Evolutionary conservation across 2,329 filamentous ascomycete species (phyloP).

Genomic region (Pseudogymnoascus sp.): DNA sequence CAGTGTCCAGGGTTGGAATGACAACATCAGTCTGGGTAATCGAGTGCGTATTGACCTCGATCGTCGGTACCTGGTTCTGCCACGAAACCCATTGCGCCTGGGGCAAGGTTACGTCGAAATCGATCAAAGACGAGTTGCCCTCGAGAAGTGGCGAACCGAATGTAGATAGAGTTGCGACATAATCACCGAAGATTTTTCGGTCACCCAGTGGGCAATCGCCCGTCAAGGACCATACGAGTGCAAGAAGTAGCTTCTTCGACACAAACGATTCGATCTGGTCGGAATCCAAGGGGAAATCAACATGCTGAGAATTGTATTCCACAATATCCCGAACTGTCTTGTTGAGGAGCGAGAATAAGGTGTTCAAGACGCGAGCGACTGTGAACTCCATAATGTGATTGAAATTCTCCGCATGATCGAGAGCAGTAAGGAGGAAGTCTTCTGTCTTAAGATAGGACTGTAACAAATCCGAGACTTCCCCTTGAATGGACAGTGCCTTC

Average conservation of each 20-base stretch:
- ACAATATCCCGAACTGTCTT: conserved; percentile 87
- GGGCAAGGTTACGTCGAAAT: conserved; percentile 85
- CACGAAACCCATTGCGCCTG: conserved; percentile 84
- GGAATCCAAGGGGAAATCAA: conserved; percentile 84
- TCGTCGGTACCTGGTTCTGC: conserved; percentile 87
- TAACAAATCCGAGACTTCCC: conserved; percentile 70
- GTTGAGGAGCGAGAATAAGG: conserved; percentile 89
- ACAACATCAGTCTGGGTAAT: conserved; percentile 97
- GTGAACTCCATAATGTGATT: conserved; percentile 99
- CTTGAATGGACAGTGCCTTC: conserved; percentile 71
- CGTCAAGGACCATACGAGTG: conserved; percentile 89
- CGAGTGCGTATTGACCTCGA: conserved; percentile 97
- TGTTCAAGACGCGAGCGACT: conserved; percentile 78
- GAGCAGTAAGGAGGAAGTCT: conserved; percentile 68
- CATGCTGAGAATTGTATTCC: conserved; percentile 90
- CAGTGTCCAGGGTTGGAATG: conserved; percentile 93
- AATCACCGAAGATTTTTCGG: conserved; percentile 83
- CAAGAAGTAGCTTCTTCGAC: conserved; percentile 87
- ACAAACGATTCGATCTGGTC: conserved; percentile 86
- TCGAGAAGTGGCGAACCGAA: conserved; percentile 77
- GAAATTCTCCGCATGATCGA: conserved; percentile 67
- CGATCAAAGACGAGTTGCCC: conserved; percentile 78
- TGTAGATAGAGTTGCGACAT: conserved; percentile 69
- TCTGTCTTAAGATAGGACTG: conserved; percentile 67
- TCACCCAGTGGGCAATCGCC: conserved; percentile 87